Base-by-base conservation (phyloP, 2,329 filamentous ascomycete species). In the Monosporascus sp. region DNA sequence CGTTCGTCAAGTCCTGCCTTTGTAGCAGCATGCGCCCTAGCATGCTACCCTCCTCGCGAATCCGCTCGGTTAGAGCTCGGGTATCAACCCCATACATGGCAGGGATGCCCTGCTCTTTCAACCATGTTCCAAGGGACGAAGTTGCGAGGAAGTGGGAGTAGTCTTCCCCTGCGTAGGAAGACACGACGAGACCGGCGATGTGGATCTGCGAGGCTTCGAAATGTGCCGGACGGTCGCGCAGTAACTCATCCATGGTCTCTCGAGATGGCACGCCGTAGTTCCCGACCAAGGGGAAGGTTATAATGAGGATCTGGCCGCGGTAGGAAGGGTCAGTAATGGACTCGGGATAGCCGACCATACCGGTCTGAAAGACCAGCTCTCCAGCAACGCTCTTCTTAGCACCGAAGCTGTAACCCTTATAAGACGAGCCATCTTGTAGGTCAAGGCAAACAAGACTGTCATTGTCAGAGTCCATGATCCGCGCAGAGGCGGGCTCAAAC, bases 341-440 rank as follows among this genome's bases (percentile, higher is more conserved):
- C 79, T 99, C 94, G 43, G 94, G 92, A 72, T 99, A 99, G 68
- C 94, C 94, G 64, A 97, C 94, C 92, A 97, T 96, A 74, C 94
- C 94, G 54, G 94, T 99, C 81, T 97, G 93, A 78, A 99, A 99
- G 75, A 99, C 94, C 71, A 99, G 81, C 80, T 99, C 94, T 72
- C 94, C 94, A 61, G 93, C 89, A 67, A 95, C 85, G 77, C 90
- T 96, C 82, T 92, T 96, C 68, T 90, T 81, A 59, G 93, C 92
- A 74, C 94, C 94, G 71, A 99, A 99, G 81, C 91, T 96, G 78
- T 90, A 91, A 64, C 94, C 94, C 71, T 95, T 89, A 79, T 91
- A 96, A 68, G 90, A 83, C 54, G 87, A 85, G 73, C 92, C 91
- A 78, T 97, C 92, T 73, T 94, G 82, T 62, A 99, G 86, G 79